Base-by-base conservation (phyloP, 2,329 filamentous ascomycete genomes). In the Balansia obtecta region DNA sequence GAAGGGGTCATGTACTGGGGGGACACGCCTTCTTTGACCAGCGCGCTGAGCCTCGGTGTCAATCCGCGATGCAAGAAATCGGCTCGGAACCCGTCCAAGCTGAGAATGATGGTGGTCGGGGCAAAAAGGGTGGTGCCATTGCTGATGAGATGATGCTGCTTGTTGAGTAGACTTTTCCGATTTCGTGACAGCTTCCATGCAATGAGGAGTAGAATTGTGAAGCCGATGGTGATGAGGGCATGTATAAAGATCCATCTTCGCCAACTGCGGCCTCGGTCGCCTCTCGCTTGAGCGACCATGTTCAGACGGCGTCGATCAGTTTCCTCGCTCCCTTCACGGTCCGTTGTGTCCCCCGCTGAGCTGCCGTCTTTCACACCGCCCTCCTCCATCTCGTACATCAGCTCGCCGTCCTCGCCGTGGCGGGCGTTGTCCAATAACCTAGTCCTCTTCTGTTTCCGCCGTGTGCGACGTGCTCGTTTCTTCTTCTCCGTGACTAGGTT, bases 381-480 rank as follows among this genome's bases (percentile, higher is more conserved):
- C 62, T 89, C 85, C 66, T 96, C 90, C 85, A 91, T 88, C 68
- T 93, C 86, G 64, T 88, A 90, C 83, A 95, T 87, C 60, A 94
- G 71, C 64, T 83, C 79, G 38, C 84, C 83, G 56, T 87, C 80
- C 61, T 88, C 85, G 50, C 82, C 82, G 53, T 80, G 65, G 27
- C 71, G 71, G 4, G 79, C 79, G 48, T 76, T 70, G 50, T 72
- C 69, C 57, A 74, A 66, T 61, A 77, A 64, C 55, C 67, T 71
- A 54, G 75, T 73, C 68, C 69, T 73, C 66, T 78, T 80, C 58
- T 72, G 69, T 56, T 69, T 67, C 49, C 78, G 69, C 61, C 77
- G 70, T 41, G 70, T 65, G 51, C 73, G 72, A 45, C 78, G 69
- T 45, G 65, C 65, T 50, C 64, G 65, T 54, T 75, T 71, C 55